Base-by-base conservation (phyloP, 2,329 filamentous ascomycete species). In the Fusarium graminum region DNA sequence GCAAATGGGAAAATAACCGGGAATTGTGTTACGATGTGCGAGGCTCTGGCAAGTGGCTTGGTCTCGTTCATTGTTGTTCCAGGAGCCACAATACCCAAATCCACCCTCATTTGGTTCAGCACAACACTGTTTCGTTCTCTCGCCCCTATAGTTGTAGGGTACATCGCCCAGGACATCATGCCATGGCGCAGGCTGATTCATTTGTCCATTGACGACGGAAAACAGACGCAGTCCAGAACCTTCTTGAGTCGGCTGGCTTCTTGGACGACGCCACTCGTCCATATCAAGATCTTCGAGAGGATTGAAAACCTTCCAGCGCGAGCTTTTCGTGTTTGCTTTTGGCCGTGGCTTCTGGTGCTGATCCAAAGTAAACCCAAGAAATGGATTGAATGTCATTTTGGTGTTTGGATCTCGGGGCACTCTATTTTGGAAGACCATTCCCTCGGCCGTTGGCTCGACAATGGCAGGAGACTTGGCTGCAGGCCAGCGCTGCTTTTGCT, bases 1-100 rank as follows among this genome's bases (percentile, higher is more conserved):
- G 44, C 70, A 72, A 36, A 72, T 36, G 8, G 70, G 65, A 38
- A 68, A 69, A 46, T 57, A 49, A n/a, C 40, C n/a, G 4, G 65
- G 58, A 5, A n/a, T n/a, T 19, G 53, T 59, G 19, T 50, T 57
- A 34, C 34, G 59, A 39, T 72, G 69, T 16, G 59, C 46, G 29
- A 51, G 38, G 26, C 67, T 70, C 39, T 66, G 64, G 47, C 69
- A 71, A 30, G 38, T 47, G 12, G 58, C 50, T 52, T 63, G 59
- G n/a, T 58, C 59, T 19, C 47, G 43, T 5, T 30, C 34, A 14
- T 47, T 45, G 4, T 16, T 17, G 8, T 55, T 45, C 9, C 36
- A 25, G 34, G 45, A 45, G 25, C 32, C 38, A 42, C 69, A 71
- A 9, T 53, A 38, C 19, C 67, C 59, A 22, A 30, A 30, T 11